These are phyloP conservation scores for Podochytrium sp. DNA, from an alignment of 192 early-diverging fungal genomes.

Conservation along the genomic window DNA sequence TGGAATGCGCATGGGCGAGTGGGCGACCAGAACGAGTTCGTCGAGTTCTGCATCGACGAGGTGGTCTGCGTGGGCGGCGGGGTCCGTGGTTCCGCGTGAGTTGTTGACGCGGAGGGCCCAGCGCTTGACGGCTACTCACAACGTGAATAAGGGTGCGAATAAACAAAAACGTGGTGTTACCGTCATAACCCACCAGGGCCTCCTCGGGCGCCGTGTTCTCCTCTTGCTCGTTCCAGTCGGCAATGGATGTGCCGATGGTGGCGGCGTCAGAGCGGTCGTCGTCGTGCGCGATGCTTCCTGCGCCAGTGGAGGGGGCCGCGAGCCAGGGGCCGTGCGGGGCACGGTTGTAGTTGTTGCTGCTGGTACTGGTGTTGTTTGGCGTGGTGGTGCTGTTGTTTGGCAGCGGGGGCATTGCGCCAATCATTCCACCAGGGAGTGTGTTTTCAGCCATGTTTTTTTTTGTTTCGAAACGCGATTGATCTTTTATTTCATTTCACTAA, in stretches of 20 bases:
- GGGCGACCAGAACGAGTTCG: constrained; percentile 1
- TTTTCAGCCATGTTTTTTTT: neutral
- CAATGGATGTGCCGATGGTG: constrained; percentile 31
- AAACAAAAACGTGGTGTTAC: neutral
- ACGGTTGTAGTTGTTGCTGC: neutral
- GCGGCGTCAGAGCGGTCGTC: constrained; percentile 37
- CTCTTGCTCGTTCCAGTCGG: constrained; percentile 25
- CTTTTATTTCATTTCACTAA: neutral
- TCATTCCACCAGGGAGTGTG: neutral
- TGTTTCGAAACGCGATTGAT: neutral
- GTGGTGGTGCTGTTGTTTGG: neutral
- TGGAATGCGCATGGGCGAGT: neutral
- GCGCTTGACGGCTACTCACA: constrained; percentile 25
- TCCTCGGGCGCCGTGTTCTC: neutral
- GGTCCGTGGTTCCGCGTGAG: neutral
- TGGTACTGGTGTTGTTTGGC: neutral
- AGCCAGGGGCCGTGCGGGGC: neutral
- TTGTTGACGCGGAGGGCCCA: constrained; percentile 39
- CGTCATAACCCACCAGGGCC: neutral
- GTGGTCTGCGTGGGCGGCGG: neutral
- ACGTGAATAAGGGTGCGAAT: neutral
- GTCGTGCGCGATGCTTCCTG: constrained; percentile 1
- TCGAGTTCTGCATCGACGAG: neutral
- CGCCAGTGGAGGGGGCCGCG: neutral
- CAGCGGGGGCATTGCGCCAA: neutral